phyloP scores from a whole-genome alignment of 176 grass and related monocot genomes.

The Ensete glaucum region DNA sequence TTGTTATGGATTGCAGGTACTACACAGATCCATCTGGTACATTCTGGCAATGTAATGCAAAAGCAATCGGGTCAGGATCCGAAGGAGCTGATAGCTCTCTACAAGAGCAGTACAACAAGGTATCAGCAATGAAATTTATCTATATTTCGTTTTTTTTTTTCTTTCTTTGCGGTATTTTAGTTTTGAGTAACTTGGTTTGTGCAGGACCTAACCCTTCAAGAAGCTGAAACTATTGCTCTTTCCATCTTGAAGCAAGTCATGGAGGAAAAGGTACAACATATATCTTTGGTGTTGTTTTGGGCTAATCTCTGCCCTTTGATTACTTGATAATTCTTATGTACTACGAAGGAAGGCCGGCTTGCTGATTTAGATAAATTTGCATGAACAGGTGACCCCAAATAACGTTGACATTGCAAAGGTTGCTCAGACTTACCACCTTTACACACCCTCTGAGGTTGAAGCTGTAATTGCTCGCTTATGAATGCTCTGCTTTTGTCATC shows the following conservation, averaged over 20 bases:
- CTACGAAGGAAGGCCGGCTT: not conserved
- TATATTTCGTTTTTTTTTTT: too few species aligned
- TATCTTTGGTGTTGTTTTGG: not conserved
- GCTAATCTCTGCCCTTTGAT: not conserved
- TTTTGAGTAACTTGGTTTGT: slow-evolving; percentile 1
- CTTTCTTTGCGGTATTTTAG: too few species aligned
- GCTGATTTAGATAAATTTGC: not conserved
- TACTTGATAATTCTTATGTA: not conserved
- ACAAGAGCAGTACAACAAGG: slow-evolving; percentile 97
- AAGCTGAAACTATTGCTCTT: slow-evolving; percentile 86
- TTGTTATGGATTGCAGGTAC: slow-evolving; percentile 43
- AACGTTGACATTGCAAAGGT: slow-evolving; percentile 17
- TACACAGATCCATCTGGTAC: slow-evolving; percentile 94
- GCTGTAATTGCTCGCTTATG: slow-evolving; percentile 12
- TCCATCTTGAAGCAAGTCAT: slow-evolving; percentile 95
- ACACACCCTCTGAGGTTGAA: slow-evolving; percentile 10
- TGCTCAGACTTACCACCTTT: slow-evolving; percentile 9
- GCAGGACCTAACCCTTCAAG: slow-evolving; percentile 69
- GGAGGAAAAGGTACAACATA: slow-evolving; percentile 69
- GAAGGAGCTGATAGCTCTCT: slow-evolving; percentile 98
- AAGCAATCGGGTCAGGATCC: slow-evolving; percentile 97
- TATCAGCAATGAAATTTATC: slow-evolving; percentile 12
- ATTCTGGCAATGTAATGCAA: slow-evolving; percentile 96
- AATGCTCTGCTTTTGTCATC: not conserved
- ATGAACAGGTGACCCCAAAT: slow-evolving; percentile 7